Percentiles rank a stretch among this genome's conserved stretches.
These are phyloP conservation scores for Nothophytophthora sp. DNA, from an alignment of 352 stramenopile genomes.

Conservation along the genomic window DNA sequence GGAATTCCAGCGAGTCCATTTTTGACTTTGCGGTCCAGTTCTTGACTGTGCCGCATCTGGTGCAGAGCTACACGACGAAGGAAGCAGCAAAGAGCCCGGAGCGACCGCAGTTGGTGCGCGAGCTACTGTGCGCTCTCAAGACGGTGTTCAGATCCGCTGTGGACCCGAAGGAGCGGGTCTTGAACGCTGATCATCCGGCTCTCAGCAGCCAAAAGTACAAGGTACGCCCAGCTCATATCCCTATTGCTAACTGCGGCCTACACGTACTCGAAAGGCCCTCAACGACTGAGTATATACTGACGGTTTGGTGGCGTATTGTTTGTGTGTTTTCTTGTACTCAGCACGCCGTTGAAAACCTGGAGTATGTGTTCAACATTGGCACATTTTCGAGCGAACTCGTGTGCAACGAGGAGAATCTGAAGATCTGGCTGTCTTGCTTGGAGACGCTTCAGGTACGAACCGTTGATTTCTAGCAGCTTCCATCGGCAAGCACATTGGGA, in stretches of 20 bases:
- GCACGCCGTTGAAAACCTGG: conserved; percentile 87
- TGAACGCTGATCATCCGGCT: conserved; percentile 80
- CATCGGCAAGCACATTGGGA: too few relatives aligned
- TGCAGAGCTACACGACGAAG: conserved; percentile 73
- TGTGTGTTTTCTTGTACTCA: conserved; percentile 19
- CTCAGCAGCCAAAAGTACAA: conserved; percentile 89
- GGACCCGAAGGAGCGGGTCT: conserved; percentile 27
- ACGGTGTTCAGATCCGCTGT: conserved; percentile 63
- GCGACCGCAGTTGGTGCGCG: conserved; percentile 62
- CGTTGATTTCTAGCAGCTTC: too few relatives aligned
- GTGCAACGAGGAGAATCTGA: conserved; percentile 66
- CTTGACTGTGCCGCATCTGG: conserved; percentile 78
- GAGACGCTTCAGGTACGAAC: conserved; percentile 62
- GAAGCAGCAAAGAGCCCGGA: conserved; percentile 49
- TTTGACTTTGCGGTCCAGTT: conserved; percentile 91
- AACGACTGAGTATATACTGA: too few relatives aligned
- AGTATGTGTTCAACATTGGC: conserved; percentile 86
- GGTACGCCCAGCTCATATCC: conserved; percentile 29
- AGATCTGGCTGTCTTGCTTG: conserved; percentile 74
- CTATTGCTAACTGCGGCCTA: not conserved
- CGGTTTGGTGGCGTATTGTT: too few relatives aligned
- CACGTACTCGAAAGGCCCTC: too few relatives aligned
- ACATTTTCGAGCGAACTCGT: conserved; percentile 79
- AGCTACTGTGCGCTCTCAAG: conserved; percentile 62
- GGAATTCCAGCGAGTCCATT: conserved; percentile 84